Conservation (phyloP, 345 rosid genomes). For the Cardamine resedifolia region DNA sequence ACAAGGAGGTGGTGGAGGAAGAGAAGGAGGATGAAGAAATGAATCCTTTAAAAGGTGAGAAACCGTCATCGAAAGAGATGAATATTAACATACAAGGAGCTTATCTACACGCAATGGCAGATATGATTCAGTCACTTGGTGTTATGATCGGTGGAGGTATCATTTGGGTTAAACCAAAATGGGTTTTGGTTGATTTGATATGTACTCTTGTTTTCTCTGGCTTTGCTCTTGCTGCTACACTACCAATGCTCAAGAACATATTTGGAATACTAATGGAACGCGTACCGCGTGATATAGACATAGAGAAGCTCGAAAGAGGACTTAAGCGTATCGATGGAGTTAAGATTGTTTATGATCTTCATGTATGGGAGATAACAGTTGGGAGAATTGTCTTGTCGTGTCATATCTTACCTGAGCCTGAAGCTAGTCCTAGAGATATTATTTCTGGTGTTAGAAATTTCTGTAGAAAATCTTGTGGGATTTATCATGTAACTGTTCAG, state of each 20-base stretch:
- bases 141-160: constrained; percentile 78
- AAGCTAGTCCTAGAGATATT: constrained; percentile 47
- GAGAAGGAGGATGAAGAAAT: constrained; percentile 45
- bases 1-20: constrained; percentile 20
- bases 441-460: constrained; percentile 50
- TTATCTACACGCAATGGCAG: constrained; percentile 67
- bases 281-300: constrained; percentile 54
- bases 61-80: constrained; percentile 22
- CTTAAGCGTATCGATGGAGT: constrained; percentile 57
- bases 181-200: constrained; percentile 67
- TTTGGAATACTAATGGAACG: constrained; percentile 67
- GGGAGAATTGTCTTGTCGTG: constrained; percentile 71
- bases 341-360: constrained; percentile 60
- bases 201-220: constrained; percentile 66
- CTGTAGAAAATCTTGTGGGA: constrained; percentile 52
- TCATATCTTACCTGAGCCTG: constrained; percentile 60
- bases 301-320: constrained; percentile 47
- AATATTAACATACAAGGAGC: constrained; percentile 90
- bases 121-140: constrained; percentile 76
- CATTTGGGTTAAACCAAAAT: constrained; percentile 63
- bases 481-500: constrained; percentile 72
- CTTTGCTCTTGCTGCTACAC: constrained; percentile 54
- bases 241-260: constrained; percentile 61
- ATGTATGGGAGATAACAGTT: constrained; percentile 73
- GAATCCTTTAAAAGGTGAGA: constrained; percentile 34